Evolutionary conservation across 75 land plant genomes (phyloP).

Genomic region (Gnetum montanum): DNA sequence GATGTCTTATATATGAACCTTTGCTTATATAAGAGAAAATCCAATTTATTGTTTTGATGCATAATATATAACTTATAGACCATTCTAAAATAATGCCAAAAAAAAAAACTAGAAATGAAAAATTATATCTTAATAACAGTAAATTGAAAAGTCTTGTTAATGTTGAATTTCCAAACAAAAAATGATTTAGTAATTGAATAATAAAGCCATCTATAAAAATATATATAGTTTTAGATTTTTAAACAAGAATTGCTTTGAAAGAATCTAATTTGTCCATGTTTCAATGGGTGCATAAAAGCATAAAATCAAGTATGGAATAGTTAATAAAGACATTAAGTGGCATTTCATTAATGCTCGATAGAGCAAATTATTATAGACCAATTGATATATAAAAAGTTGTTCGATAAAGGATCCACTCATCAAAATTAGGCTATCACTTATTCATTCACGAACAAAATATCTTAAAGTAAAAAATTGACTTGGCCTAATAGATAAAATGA

Average conservation of each 20-base stretch:
- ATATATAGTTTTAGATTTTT: background rate
- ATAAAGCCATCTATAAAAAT: background rate
- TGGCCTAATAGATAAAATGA: background rate
- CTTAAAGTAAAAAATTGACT: background rate
- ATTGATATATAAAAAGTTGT: background rate
- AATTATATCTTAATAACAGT: background rate
- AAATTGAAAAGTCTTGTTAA: background rate
- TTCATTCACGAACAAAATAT: background rate
- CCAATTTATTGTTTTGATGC: background rate
- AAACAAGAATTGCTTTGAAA: background rate
- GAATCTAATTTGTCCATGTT: background rate
- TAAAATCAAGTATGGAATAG: background rate
- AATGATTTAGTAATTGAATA: background rate
- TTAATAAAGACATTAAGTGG: background rate
- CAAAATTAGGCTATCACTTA: background rate
- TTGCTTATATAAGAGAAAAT: background rate
- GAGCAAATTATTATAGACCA: background rate
- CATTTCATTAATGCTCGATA: background rate
- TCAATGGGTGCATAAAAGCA: background rate
- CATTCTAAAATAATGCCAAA: no score
- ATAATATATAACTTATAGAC: background rate
- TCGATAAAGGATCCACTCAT: background rate
- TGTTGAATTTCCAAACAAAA: background rate
- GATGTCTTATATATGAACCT: background rate
- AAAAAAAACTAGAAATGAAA: background rate